Evolutionary conservation across 495 filamentous ascomycete genomes (phyloP).

Genomic region (Sabuloglossum arenarium): DNA sequence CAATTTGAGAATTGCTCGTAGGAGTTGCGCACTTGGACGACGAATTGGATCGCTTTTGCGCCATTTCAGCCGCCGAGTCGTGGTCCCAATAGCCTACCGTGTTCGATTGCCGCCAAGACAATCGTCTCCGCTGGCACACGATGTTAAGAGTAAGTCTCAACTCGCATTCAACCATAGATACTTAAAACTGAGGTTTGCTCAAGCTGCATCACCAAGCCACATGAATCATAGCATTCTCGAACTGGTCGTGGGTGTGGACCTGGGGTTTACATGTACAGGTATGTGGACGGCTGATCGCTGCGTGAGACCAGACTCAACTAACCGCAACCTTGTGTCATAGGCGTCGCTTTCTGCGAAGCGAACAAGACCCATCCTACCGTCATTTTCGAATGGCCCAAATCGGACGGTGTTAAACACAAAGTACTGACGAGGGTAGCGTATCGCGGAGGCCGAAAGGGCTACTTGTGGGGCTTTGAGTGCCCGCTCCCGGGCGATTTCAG

Average conservation of each 20-base stretch:
- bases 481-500: neutral
- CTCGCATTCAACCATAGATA: too few species aligned
- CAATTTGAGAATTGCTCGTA: too few species aligned
- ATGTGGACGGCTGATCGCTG: conserved; percentile 2
- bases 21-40: too few species aligned
- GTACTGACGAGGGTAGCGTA: neutral
- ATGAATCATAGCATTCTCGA: conserved; percentile 6
- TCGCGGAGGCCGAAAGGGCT: neutral
- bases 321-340: neutral
- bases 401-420: neutral
- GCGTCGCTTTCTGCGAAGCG: neutral
- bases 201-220: too few species aligned
- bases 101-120: too few species aligned
- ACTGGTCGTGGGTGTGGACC: conserved; percentile 21
- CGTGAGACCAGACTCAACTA: neutral
- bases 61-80: too few species aligned
- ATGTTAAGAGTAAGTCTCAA: too few species aligned
- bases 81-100: too few species aligned
- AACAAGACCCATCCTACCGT: neutral
- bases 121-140: too few species aligned
- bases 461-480: neutral
- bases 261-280: conserved; percentile 25
- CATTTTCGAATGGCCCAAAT: neutral
- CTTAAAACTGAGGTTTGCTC: too few species aligned
- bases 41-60: too few species aligned